Evolutionary conservation across 31 red algal species (phyloP).

Genomic region (Odonthalia washingtoniensis): DNA sequence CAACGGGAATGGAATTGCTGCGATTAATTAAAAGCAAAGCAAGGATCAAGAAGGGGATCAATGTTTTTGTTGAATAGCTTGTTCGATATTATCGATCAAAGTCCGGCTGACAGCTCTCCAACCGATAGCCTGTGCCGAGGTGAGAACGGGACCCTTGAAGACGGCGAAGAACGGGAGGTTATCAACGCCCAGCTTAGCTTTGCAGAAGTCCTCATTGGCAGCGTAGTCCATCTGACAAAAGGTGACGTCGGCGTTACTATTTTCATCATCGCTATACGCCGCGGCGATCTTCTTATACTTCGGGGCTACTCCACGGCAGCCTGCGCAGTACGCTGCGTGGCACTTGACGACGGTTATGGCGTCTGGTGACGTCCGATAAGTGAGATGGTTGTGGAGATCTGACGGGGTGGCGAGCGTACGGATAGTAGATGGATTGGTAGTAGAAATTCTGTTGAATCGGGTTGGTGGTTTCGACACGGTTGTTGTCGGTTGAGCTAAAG

Average conservation of each 20-base stretch:
- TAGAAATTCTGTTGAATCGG: slow-evolving; percentile 9
- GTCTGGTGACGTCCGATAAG: too few relatives aligned
- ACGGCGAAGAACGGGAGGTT: slow-evolving; percentile 60
- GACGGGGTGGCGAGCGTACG: slow-evolving; percentile 5
- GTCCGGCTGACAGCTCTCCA: slow-evolving; percentile 50
- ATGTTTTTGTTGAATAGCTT: slow-evolving; percentile 15
- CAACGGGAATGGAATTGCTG: too few relatives aligned
- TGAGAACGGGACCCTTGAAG: slow-evolving; percentile 30
- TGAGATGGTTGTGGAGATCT: background rate
- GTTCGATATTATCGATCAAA: slow-evolving; percentile 45
- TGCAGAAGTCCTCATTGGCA: slow-evolving; percentile 47
- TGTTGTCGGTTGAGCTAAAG: background rate
- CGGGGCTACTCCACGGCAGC: slow-evolving; percentile 53
- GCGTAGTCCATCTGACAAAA: slow-evolving; percentile 62
- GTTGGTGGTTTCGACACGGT: background rate
- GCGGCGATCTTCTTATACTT: slow-evolving; percentile 63
- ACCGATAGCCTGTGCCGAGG: slow-evolving; percentile 52
- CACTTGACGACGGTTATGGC: slow-evolving; percentile 57
- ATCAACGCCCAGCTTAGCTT: slow-evolving; percentile 32
- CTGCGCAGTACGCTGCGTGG: slow-evolving; percentile 48
- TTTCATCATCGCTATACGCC: slow-evolving; percentile 42
- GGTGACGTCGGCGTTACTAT: background rate
- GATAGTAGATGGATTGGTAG: slow-evolving; percentile 13
- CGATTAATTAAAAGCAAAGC: too few relatives aligned
- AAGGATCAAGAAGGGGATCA: too few relatives aligned